Evolutionary conservation across 306 rosid species (phyloP).

Genomic region (Psophocarpus tetragonolobus): DNA sequence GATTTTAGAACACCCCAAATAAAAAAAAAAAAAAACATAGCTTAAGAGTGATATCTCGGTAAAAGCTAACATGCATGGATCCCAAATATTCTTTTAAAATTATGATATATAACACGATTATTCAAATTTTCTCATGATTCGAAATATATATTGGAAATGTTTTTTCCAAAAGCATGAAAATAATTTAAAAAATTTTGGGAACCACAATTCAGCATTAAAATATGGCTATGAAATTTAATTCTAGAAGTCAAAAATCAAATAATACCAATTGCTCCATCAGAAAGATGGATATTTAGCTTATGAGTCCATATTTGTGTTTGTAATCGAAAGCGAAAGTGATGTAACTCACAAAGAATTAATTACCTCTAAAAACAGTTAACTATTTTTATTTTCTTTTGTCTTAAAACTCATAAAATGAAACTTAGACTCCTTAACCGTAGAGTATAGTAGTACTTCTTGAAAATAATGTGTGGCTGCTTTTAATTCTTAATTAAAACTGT

Average conservation of each 20-base stretch:
- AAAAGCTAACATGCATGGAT: too few species aligned
- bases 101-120: not conserved
- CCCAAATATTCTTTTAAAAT: not conserved
- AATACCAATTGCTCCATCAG: not conserved
- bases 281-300: too few species aligned
- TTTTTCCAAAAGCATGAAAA: not conserved
- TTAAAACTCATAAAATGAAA: not conserved
- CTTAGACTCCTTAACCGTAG: not conserved
- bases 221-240: not conserved
- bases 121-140: not conserved
- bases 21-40: too few species aligned
- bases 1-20: too few species aligned
- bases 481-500: not conserved
- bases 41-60: too few species aligned
- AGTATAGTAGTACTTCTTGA: not conserved
- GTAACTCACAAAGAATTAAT: not conserved
- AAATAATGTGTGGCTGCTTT: not conserved
- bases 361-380: too few species aligned
- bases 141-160: not conserved
- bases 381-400: not conserved
- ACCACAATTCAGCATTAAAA: not conserved
- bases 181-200: not conserved
- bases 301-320: not conserved
- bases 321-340: not conserved
- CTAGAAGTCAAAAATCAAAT: not conserved